Conservation (phyloP, 495 filamentous ascomycete genomes). For the Pseudotulostoma volvatum region DNA sequence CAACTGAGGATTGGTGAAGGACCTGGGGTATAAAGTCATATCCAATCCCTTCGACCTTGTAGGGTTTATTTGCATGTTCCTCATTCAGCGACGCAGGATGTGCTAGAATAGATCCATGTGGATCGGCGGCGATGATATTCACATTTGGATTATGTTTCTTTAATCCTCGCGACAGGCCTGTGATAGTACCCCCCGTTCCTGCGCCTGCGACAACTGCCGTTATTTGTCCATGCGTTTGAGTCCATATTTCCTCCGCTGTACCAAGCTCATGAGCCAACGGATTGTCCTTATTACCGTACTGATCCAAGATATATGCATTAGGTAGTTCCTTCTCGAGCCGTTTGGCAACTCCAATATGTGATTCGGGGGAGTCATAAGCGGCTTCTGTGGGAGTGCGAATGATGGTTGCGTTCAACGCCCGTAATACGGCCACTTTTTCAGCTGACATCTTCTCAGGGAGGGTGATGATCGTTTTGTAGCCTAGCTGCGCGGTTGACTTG, state of each 20-base stretch:
- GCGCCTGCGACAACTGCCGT: conserved; percentile 81
- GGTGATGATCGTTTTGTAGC: conserved; percentile 96
- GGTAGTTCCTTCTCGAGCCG: conserved; percentile 89
- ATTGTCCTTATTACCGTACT: conserved; percentile 87
- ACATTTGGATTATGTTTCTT: conserved; percentile 70
- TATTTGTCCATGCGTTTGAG: conserved; percentile 70
- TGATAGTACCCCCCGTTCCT: conserved; percentile 91
- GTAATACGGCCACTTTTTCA: conserved; percentile 89
- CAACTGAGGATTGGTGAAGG: conserved; percentile 62
- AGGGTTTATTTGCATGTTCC: conserved; percentile 60
- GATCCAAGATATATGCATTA: conserved; percentile 90
- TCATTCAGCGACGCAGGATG: conserved; percentile 62
- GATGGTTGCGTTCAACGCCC: conserved; percentile 88
- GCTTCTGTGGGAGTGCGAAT: conserved; percentile 95
- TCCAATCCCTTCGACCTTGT: conserved; percentile 97
- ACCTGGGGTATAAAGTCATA: conserved; percentile 98
- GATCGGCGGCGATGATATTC: conserved; percentile 83
- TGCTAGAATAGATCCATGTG: conserved; percentile 75
- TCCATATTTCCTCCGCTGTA: conserved; percentile 94
- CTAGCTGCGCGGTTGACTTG: conserved; percentile 10
- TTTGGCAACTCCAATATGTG: conserved; percentile 86
- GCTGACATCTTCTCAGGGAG: conserved; percentile 98
- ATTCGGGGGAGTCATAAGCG: conserved; percentile 85
- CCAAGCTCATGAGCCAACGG: conserved; percentile 86
- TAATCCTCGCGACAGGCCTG: conserved; percentile 70